Base-by-base conservation (phyloP, 345 rosid genomes). In the Brassica carinata region DNA sequence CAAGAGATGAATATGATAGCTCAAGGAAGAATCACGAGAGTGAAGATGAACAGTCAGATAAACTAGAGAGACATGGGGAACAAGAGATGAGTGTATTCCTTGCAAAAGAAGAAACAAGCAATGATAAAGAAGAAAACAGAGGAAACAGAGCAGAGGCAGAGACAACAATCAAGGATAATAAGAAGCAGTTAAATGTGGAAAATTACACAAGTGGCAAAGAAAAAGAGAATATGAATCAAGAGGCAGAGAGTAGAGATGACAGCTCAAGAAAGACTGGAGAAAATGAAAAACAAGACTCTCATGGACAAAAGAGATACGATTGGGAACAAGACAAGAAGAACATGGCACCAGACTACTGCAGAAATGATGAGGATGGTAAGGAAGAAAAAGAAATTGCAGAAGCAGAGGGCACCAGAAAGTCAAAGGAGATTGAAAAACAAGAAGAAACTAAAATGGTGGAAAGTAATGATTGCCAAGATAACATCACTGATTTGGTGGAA, bases 271-370 rank as follows among this genome's bases (percentile, higher is more conserved):
- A 43, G 59, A 57, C 14, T 36, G 4, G 29, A 43, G 74, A 11
- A 40, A 30, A 57, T 29, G 57, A 33, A 58, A 73, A 73, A 1
- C 63, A 58, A 58, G 38, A 66, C 23, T 67, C 63, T 6, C 31
- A 59, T 30, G 74, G 33, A 27, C 64, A 18, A 17, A 79, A 30
- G 45, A 61, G 13, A 67, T 58, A 11, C 26, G 17, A n/a, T 38
- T 67, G 27, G 11, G 67, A 65, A n/a, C 82, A 57, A 15, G 67
- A 72, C 5, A 78, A 59, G 43, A 62, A 8, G 53, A 79, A 67
- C 5, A 5, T 64, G 71, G 43, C 9, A 64, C 72, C 13, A 63
- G 19, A 45, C 0, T 2, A 34, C 30, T 45, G 0, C 71, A 48
- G 13, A 71, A 53, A 13, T 26, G 8, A 78, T 57, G 82, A 78